Base-by-base conservation (phyloP, 106 monocot species). In the Allium cepa region DNA sequence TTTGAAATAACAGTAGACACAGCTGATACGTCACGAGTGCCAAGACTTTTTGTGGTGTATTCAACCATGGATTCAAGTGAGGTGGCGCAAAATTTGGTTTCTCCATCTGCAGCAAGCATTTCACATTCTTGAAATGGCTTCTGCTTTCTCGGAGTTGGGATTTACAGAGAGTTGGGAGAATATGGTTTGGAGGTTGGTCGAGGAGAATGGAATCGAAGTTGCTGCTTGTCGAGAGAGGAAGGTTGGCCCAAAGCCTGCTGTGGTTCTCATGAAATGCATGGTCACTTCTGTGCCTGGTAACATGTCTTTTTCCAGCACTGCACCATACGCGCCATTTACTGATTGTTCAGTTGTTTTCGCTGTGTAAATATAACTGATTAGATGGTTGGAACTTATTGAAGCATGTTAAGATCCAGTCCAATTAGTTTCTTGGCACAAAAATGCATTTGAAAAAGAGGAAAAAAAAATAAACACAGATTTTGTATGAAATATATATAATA, bases 51-150 rank as follows among this genome's bases (percentile, higher is more conserved):
- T 17, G 68, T 76, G 62, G 47, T 50, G 72, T 83, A 85, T 11
- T 90, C 85, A 7, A 90, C 80, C 90, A 90, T 85, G 72, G 85
- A 90, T 62, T 90, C 85, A 67, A 90, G 73, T 5, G 90, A 90
- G 13, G 85, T 85, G n/a, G 77, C 82, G 55, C 89, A 89, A 36
- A 9, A 45, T 57, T 75, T 82, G 47, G 9, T 72, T 78, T 82
- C 82, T 8, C 76, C 85, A 1, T 55, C 55, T 0, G 49, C 63
- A 4, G 75, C 56, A 8, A 75, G 81, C 16, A 13, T 50, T 68
- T 88, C 84, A 53, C 88, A 88, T 47, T 79, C 77, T 9, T 9
- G 11, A 0, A 80, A 80, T 73, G 14, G 46, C 12, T 22, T 60
- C 22, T 6, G 79, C 77, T 18, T 71, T 47, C 1, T 16, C 46